Percentiles rank a stretch among this genome's conserved stretches.
These are phyloP conservation scores for Macrophomina tecta DNA, from an alignment of 2,329 filamentous ascomycete genomes.

Conservation along the genomic window DNA sequence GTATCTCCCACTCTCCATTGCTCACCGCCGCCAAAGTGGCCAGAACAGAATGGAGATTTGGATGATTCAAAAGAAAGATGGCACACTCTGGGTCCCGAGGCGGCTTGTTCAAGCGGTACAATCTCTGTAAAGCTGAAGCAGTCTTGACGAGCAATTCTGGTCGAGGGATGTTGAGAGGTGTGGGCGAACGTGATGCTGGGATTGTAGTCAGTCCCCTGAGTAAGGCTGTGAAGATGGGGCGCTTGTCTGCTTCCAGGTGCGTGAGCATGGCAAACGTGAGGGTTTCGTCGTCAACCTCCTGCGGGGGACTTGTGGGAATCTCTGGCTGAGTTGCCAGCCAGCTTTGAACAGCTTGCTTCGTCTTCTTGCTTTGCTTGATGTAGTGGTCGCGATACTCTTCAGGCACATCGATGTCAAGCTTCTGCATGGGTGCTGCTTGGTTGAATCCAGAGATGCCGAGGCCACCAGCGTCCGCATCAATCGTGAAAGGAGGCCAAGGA, in stretches of 20 bases:
- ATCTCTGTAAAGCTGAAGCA: constrained; percentile 78
- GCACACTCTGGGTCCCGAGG: constrained; percentile 87
- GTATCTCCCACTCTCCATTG: constrained; percentile 93
- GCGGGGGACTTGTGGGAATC: constrained; percentile 73
- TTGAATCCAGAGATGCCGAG: constrained; percentile 61
- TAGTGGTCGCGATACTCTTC: constrained; percentile 94
- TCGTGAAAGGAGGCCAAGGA: constrained; percentile 84
- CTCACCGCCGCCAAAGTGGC: constrained; percentile 88
- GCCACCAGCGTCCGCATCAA: constrained; percentile 56
- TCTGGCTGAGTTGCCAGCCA: constrained; percentile 86
- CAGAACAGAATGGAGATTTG: constrained; percentile 81
- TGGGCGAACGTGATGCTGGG: constrained; percentile 67
- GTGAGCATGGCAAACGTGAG: constrained; percentile 92
- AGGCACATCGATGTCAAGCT: constrained; percentile 91
- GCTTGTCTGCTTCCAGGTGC: constrained; percentile 75
- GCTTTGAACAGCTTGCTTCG: constrained; percentile 85
- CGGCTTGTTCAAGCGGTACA: constrained; percentile 75
- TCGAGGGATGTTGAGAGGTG: constrained; percentile 65
- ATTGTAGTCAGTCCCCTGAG: constrained; percentile 65
- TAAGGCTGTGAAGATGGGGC: constrained; percentile 82
- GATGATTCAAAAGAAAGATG: constrained; percentile 84
- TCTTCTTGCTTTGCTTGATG: constrained; percentile 88
- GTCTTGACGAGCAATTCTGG: constrained; percentile 77
- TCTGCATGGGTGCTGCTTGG: constrained; percentile 67
- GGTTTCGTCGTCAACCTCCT: constrained; percentile 93